Evolutionary conservation across 495 filamentous ascomycete genomes (phyloP).

Genomic region (Neurospora sp.): DNA sequence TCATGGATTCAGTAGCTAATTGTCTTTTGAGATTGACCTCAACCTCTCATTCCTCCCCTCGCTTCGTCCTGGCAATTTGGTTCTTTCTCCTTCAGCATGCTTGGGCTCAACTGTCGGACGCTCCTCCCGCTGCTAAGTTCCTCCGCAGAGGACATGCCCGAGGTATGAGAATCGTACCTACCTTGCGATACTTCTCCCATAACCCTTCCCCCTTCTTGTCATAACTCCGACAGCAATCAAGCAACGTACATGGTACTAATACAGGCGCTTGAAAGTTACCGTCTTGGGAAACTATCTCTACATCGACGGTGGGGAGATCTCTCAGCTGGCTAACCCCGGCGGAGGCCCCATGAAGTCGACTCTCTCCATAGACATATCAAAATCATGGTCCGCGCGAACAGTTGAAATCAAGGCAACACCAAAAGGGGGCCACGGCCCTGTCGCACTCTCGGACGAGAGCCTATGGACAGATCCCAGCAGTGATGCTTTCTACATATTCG

Average conservation of each 20-base stretch:
- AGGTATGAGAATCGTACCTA: background rate
- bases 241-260: background rate
- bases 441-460: background rate
- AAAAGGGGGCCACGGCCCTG: background rate
- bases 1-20: background rate
- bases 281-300: constrained; percentile 15
- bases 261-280: background rate
- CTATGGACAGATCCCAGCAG: background rate
- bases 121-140: background rate
- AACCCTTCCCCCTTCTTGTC: fast-evolving
- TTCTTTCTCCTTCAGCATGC: background rate
- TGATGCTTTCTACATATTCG: background rate
- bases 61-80: background rate
- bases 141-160: background rate
- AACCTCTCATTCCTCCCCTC: background rate
- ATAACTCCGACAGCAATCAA: background rate
- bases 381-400: background rate
- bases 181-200: background rate
- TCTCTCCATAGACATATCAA: background rate
- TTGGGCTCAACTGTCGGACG: background rate
- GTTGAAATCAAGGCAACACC: background rate
- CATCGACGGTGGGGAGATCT: constrained; percentile 10
- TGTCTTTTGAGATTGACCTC: background rate
- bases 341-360: background rate
- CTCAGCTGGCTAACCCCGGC: background rate